Evolutionary conservation across 768 basidiomycete species (phyloP), one percentile per base, ranked within the genome.

Genomic region (Galerina marginata): DNA sequence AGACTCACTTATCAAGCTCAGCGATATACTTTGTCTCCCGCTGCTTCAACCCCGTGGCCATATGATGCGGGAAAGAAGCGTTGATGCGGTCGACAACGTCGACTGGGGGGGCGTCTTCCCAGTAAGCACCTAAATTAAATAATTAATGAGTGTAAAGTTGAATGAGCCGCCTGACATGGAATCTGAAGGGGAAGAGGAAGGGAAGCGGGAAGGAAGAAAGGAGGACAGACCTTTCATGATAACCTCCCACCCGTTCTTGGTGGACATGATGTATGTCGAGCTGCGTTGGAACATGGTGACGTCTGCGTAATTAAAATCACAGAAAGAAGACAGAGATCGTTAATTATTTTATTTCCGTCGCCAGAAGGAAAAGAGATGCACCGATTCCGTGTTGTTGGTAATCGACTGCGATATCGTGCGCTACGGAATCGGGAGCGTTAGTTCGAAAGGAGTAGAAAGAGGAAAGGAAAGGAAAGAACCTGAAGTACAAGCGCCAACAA

Each of bases 401-500:
- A 56, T 81, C 79, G 5, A 69, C 67, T 0, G 74, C 72, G 36
- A 81, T 77, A 63, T 81, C 79, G 61, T 81, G 80, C 0, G 72
- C 78, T 79, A 20, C 20, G 46, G 14, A 37, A 25, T 9, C 3
- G 46, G n/a, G 4, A n/a, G 16, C 38, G 6, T n/a, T 4, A 39
- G 39, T 15, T 9, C 5, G 6, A 37, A 44, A 29, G 40, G 46
- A 23, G 26, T 38, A 20, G 10, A 9, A 23, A 9, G 2, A 12
- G n/a, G 14, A 9, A 16, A 4, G 12, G 36, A 38, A 37, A 23
- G 33, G 10, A 4, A 25, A 54, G 14, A 66, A 83, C 82, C 82
- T 29, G 85, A 86, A 52, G 83, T 88, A 44, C 86, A 85, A n/a
- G 88, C 82, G 12, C 90, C 89, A 2, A 91, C 76, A n/a, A 91